Base-by-base conservation (phyloP, 192 early-diverging fungal genomes). In the Backusella circina region DNA sequence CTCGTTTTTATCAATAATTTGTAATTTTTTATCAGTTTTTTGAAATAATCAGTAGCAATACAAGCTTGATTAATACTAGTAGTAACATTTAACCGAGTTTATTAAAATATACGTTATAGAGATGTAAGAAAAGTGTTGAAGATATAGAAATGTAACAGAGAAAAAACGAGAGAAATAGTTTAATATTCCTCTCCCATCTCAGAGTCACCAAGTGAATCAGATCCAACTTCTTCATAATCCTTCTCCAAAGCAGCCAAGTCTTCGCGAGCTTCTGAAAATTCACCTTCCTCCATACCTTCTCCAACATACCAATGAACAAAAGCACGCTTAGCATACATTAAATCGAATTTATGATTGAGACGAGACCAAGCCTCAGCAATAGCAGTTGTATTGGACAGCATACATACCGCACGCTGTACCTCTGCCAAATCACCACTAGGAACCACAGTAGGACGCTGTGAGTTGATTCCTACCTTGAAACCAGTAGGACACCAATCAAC, bases 241-340 rank as follows among this genome's bases (percentile, higher is more conserved):
- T 98, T 98, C 88, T 99, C 97, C 74, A 99, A 94, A 50, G 98
- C 96, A 84, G 96, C 98, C 86, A 98, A 92, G 85, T 99, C 96
- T 85, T 98, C 98, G 88, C 97, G 97, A 70, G 97, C 98, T 89
- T 99, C 98, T 69, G 96, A 97, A 93, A 99, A 99, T 86, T 99
- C 98, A 81, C 98, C 97, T 88, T 99, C 98, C 87, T 99, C 98
- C 98, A 99, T 99, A 89, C 98, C 96, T 87, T 98, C 98, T 83
- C 97, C 98, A 74, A 99, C 98, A 83, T 98, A 99, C 98, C 97
- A 98, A 90, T 99, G 98, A 67, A 99, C 98, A 82, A 99, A 99
- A 76, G 98, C 97, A 86, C 98, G 96, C 92, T 98, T 99, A 85
- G 98, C 95, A 88, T 97, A 99, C 97, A 98, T 98, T 73, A 98